A percentile compares a stretch with the other conserved stretches of the same genome.
Evolutionary conservation across 225 moss, liverwort and hornwort species (phyloP).

Genomic region (Polytrichum formosum): DNA sequence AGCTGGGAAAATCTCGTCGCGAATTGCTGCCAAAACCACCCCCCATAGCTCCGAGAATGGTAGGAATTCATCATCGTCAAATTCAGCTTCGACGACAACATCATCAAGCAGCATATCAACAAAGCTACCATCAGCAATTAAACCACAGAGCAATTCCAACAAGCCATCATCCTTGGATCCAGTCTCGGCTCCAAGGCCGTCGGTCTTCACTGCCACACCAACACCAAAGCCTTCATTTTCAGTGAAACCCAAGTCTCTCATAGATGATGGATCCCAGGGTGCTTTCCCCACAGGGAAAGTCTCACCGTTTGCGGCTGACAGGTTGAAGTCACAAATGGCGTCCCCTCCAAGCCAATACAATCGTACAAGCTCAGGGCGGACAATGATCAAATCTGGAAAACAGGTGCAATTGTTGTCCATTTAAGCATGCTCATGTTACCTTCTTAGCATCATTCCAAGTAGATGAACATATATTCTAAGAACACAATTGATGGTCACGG

Average conservation of each 20-base stretch:
- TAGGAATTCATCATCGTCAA: slow-evolving; percentile 18
- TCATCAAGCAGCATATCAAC: slow-evolving; percentile 25
- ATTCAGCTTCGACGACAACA: neutral
- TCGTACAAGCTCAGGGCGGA: slow-evolving; percentile 53
- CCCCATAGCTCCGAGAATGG: slow-evolving; percentile 33
- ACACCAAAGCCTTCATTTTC: slow-evolving; percentile 34
- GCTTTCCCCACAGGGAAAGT: slow-evolving; percentile 59
- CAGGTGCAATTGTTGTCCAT: slow-evolving; percentile 24
- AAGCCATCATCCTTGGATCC: slow-evolving; percentile 22
- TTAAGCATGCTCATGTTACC: too few relatives aligned
- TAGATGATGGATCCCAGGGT: slow-evolving; percentile 45
- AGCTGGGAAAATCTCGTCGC: slow-evolving; percentile 77
- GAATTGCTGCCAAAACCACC: slow-evolving; percentile 53
- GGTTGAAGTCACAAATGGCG: slow-evolving; percentile 50
- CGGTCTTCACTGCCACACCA: slow-evolving; percentile 32
- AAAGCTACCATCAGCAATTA: slow-evolving; percentile 7
- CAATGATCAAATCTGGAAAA: slow-evolving; percentile 64
- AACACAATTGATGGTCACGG: too few relatives aligned
- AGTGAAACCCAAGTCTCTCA: slow-evolving; percentile 42
- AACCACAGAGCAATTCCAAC: slow-evolving; percentile 3
- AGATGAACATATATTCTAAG: too few relatives aligned
- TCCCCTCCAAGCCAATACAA: slow-evolving; percentile 51
- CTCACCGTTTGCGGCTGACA: slow-evolving; percentile 59
- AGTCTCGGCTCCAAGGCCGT: slow-evolving; percentile 26
- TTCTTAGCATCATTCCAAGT: too few relatives aligned